Percentiles rank a stretch among this genome's conserved stretches.
phyloP scores from a whole-genome alignment of 495 filamentous ascomycete species.

The Neurospora sp. region DNA sequence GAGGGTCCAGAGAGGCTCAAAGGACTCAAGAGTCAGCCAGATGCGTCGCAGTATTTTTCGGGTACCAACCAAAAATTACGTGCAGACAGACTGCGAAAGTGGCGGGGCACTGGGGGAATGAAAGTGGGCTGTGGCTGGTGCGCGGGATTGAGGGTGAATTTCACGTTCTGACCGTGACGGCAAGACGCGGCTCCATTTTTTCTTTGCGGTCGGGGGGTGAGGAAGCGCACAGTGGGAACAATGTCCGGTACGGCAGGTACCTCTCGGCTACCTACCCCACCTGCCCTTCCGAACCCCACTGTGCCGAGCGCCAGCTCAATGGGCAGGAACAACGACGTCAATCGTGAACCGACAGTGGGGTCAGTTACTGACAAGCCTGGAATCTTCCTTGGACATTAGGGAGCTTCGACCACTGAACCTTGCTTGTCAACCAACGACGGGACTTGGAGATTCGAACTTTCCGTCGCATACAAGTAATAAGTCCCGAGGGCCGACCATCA shows the following conservation, averaged over 20 bases:
- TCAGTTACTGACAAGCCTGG: background rate
- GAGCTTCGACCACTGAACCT: background rate
- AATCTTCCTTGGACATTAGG: conserved; percentile 1
- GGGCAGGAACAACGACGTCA: background rate
- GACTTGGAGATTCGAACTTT: background rate
- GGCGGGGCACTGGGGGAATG: background rate
- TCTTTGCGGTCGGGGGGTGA: background rate
- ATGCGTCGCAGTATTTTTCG: conserved; percentile 19
- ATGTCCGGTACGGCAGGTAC: background rate
- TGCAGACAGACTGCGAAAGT: background rate
- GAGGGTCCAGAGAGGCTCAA: conserved; percentile 7
- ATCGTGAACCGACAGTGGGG: background rate
- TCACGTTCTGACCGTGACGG: background rate
- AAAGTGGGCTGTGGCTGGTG: conserved; percentile 23
- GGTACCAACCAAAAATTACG: conserved; percentile 17
- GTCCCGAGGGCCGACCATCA: background rate
- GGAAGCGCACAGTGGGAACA: background rate
- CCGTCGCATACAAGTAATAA: background rate
- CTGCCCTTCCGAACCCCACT: background rate
- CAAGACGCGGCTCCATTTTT: background rate
- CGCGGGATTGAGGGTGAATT: background rate
- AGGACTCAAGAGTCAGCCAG: conserved; percentile 11
- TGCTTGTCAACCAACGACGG: background rate
- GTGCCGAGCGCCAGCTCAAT: background rate
- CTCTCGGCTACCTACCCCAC: background rate